phyloP scores from a whole-genome alignment of 208 protist genomes.

The Sergeia podlipaevii region DNA sequence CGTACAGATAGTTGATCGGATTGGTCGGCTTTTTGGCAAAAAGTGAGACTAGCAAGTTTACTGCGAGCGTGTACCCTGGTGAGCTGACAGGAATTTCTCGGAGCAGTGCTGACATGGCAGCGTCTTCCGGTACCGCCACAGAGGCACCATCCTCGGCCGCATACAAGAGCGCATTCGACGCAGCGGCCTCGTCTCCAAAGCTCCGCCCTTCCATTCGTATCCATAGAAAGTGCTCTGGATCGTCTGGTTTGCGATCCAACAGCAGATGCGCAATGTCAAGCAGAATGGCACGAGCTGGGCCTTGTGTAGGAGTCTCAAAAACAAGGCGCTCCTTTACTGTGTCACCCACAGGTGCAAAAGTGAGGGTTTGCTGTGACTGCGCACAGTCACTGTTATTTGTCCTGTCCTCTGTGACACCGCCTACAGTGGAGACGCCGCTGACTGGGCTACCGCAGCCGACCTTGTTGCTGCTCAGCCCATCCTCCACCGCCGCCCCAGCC shows the following conservation, averaged over 20 bases:
- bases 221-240: slow-evolving; percentile 62
- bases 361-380: slow-evolving; percentile 1
- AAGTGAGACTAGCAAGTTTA: slow-evolving; percentile 31
- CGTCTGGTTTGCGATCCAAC: slow-evolving; percentile 41
- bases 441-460: neutral
- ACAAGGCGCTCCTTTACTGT: slow-evolving; percentile 54
- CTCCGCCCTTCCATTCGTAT: slow-evolving; percentile 36
- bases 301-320: slow-evolving; percentile 21
- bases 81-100: slow-evolving; percentile 34
- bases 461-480: neutral
- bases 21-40: slow-evolving; percentile 60
- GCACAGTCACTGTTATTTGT: neutral
- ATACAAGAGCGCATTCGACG: slow-evolving; percentile 10
- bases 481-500: neutral
- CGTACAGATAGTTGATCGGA: slow-evolving; percentile 65
- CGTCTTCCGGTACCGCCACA: slow-evolving; percentile 29
- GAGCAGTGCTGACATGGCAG: slow-evolving; percentile 40
- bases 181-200: slow-evolving; percentile 35
- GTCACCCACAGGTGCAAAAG: slow-evolving; percentile 23
- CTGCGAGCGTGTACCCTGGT: slow-evolving; percentile 40
- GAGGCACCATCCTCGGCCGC: slow-evolving; percentile 17
- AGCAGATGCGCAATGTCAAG: slow-evolving; percentile 30
- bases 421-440: neutral
- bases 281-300: slow-evolving; percentile 18
- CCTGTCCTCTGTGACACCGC: neutral